Evolutionary conservation across 106 monocot species (phyloP).

Genomic region (Dactylorhiza incarnata): DNA sequence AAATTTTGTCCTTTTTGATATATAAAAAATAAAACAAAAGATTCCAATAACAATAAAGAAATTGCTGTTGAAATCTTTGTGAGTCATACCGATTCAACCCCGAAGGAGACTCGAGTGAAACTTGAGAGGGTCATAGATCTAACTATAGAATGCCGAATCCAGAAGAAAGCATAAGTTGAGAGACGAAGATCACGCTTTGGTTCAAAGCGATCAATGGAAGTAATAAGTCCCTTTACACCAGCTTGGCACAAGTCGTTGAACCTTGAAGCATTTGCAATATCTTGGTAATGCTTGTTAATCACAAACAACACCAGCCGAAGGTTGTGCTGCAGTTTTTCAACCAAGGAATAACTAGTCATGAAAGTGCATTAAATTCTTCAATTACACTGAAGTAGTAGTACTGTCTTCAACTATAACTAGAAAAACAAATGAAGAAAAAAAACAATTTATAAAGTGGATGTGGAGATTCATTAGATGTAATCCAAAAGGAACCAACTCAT

Average conservation of each 20-base stretch:
- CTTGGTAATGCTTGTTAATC: conserved; percentile 81
- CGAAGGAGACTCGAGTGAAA: conserved; percentile 69
- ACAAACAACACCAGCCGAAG: conserved; percentile 74
- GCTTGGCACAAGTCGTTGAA: conserved; percentile 94
- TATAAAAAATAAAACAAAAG: no score
- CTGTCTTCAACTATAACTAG: no score
- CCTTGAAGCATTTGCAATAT: conserved; percentile 43
- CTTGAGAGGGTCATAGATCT: conserved; percentile 70
- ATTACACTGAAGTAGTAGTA: no score
- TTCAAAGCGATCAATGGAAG: conserved; percentile 80
- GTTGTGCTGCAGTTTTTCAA: conserved; percentile 63
- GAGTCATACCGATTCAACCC: conserved; percentile 69
- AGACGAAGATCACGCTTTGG: conserved; percentile 68
- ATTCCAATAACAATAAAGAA: no score
- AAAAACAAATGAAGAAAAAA: no score
- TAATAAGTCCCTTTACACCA: conserved; percentile 79
- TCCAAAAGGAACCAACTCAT: no score
- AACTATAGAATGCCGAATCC: conserved; percentile 89
- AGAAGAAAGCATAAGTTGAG: conserved; percentile 81
- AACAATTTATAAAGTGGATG: no score
- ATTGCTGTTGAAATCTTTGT: no score
- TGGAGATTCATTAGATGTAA: no score
- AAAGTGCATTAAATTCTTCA: no score
- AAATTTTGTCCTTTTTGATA: no score
- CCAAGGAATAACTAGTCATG: no score